A percentile compares a stretch with the other conserved stretches of the same genome.
These are phyloP conservation scores for Chaetomium tenue DNA, from an alignment of 495 filamentous ascomycete species.

Conservation along the genomic window DNA sequence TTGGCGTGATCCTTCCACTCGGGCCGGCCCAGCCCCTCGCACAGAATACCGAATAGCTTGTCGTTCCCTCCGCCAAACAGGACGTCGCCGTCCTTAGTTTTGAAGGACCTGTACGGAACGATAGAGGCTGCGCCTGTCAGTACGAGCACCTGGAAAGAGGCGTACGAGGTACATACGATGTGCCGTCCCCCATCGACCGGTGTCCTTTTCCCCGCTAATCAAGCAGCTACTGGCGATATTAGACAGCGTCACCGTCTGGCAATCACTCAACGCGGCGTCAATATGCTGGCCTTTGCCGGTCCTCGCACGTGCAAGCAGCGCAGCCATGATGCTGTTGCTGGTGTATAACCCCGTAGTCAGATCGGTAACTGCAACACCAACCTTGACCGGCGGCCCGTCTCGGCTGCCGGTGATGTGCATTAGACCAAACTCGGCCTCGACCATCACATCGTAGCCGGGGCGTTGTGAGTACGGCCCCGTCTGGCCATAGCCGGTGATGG, in stretches of 20 bases:
- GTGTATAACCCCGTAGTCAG: slow-evolving; percentile 95
- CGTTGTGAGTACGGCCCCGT: slow-evolving; percentile 86
- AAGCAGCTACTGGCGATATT: slow-evolving; percentile 92
- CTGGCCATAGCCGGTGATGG: slow-evolving; percentile 73
- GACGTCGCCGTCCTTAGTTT: slow-evolving; percentile 88
- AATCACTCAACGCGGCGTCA: slow-evolving; percentile 86
- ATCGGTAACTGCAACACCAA: slow-evolving; percentile 95
- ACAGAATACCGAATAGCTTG: slow-evolving; percentile 81
- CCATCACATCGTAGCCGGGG: slow-evolving; percentile 98
- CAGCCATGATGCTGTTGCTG: slow-evolving; percentile 95
- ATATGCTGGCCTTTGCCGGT: slow-evolving; percentile 77
- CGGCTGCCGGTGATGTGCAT: slow-evolving; percentile 95
- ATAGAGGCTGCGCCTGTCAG: slow-evolving; percentile 68
- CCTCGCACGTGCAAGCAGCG: slow-evolving; percentile 65
- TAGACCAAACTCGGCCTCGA: slow-evolving; percentile 94
- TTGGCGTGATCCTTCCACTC: slow-evolving; percentile 76
- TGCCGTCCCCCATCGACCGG: slow-evolving; percentile 89
- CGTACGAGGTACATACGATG: slow-evolving; percentile 65
- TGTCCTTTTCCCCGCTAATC: slow-evolving; percentile 83
- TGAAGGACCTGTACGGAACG: slow-evolving; percentile 90
- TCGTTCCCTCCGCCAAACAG: slow-evolving; percentile 95
- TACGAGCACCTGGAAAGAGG: neutral
- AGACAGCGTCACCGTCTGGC: slow-evolving; percentile 85
- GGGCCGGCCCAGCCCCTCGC: slow-evolving; percentile 69
- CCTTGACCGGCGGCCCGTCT: slow-evolving; percentile 92